Percentiles rank a stretch among this genome's conserved stretches.
These are phyloP conservation scores for Aureobasidium uvarum DNA, from an alignment of 2,329 filamentous ascomycete species.

Conservation along the genomic window DNA sequence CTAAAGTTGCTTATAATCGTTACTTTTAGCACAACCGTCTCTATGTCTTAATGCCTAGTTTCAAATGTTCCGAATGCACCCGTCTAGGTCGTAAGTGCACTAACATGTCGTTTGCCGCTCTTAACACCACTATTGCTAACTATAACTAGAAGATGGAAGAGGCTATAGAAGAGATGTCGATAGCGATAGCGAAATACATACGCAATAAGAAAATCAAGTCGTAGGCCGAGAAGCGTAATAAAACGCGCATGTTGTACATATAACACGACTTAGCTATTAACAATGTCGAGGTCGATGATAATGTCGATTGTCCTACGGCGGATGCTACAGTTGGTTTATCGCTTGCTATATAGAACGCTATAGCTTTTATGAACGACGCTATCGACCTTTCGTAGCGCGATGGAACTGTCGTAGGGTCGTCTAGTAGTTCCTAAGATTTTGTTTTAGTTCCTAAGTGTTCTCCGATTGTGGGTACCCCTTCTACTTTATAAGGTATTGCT, in stretches of 20 bases:
- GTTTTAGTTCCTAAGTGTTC: too few relatives aligned
- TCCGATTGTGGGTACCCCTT: too few relatives aligned
- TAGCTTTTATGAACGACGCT: background rate
- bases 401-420: too few relatives aligned
- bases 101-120: background rate
- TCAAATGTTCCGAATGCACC: background rate
- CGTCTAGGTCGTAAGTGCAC: background rate
- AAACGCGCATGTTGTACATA: background rate
- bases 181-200: background rate
- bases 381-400: slow-evolving; percentile 15
- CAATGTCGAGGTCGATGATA: background rate
- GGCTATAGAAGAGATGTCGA: background rate
- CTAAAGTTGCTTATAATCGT: background rate
- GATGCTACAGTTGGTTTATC: background rate
- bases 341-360: too few relatives aligned
- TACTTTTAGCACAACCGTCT: background rate
- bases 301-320: background rate
- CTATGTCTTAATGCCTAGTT: background rate
- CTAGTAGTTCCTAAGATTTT: too few relatives aligned
- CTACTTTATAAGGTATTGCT: too few relatives aligned
- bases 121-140: background rate
- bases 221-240: background rate
- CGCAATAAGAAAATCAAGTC: background rate
- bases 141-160: background rate
- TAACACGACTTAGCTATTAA: background rate